Conservation (phyloP, 257 asterid genomes). For the Solanum bulbocastanum region DNA sequence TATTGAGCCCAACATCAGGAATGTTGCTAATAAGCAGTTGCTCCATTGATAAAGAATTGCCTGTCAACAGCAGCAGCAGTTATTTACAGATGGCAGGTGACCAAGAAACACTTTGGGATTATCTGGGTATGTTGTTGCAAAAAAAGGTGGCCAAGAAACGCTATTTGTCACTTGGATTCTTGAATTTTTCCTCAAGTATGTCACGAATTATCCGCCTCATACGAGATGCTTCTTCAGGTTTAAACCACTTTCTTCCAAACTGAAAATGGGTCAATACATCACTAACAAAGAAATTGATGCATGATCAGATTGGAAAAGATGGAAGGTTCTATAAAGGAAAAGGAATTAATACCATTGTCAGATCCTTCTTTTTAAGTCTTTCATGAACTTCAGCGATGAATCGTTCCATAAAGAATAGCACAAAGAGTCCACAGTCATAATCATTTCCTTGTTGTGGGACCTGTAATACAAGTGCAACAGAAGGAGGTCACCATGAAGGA, state of each 20-base stretch:
- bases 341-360: conserved; percentile 39
- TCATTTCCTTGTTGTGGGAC: conserved; percentile 86
- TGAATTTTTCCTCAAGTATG: conserved; percentile 44
- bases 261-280: conserved; percentile 14
- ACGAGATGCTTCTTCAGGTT: conserved; percentile 64
- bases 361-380: conserved; percentile 49
- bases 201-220: conserved; percentile 42
- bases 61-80: background rate
- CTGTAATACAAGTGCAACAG: conserved; percentile 24
- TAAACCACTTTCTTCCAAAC: conserved; percentile 86
- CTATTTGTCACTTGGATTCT: conserved; percentile 17
- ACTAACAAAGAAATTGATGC: background rate
- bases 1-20: background rate
- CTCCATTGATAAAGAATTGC: background rate
- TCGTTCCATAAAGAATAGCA: conserved; percentile 78
- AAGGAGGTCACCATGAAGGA: background rate
- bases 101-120: background rate
- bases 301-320: background rate
- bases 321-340: background rate
- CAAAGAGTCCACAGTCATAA: conserved; percentile 86
- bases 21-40: background rate
- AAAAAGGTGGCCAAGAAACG: conserved; percentile 2
- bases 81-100: background rate
- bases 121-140: background rate
- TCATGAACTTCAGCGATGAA: conserved; percentile 59